These are phyloP conservation scores for Sarcodon sp. DNA, from an alignment of 768 basidiomycete species.

Conservation along the genomic window DNA sequence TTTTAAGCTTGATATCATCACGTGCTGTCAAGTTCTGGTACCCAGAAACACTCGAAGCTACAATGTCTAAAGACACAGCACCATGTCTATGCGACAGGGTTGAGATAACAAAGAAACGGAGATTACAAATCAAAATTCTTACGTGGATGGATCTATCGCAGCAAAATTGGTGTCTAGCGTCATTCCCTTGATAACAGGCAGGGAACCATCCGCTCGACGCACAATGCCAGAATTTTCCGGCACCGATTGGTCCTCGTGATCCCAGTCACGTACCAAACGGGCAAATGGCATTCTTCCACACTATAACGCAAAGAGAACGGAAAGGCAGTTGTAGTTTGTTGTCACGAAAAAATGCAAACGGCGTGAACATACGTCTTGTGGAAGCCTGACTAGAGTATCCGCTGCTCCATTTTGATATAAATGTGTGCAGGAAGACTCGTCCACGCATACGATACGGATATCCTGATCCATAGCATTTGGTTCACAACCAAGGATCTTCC, in stretches of 20 bases:
- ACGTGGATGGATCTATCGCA: slow-evolving; percentile 12
- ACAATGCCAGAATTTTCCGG: slow-evolving; percentile 18
- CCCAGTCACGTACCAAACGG: slow-evolving; percentile 25
- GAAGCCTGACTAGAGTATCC: slow-evolving; percentile 40
- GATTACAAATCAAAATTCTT: not conserved
- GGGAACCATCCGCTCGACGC: slow-evolving; percentile 19
- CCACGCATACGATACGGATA: slow-evolving; percentile 34
- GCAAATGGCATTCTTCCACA: slow-evolving; percentile 17
- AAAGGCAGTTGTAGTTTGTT: no score
- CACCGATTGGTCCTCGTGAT: slow-evolving; percentile 29
- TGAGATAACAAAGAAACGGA: no score
- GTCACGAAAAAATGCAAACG: not conserved
- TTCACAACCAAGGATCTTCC: slow-evolving; percentile 35
- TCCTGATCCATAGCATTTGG: slow-evolving; percentile 27
- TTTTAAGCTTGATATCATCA: no score
- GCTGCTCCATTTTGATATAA: slow-evolving; percentile 25
- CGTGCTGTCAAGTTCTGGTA: no score
- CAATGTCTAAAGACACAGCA: no score
- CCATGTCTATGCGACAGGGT: no score
- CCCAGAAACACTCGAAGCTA: no score
- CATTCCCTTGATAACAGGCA: slow-evolving; percentile 25
- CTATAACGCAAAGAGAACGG: slow-evolving; percentile 4
- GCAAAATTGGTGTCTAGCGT: slow-evolving; percentile 26
- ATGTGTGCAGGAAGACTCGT: slow-evolving; percentile 22
- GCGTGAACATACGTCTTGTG: slow-evolving; percentile 28